Percentiles rank a stretch among this genome's conserved stretches.
Conservation (phyloP, 495 filamentous ascomycete species). For the Hypoxylon crocopeplum region DNA sequence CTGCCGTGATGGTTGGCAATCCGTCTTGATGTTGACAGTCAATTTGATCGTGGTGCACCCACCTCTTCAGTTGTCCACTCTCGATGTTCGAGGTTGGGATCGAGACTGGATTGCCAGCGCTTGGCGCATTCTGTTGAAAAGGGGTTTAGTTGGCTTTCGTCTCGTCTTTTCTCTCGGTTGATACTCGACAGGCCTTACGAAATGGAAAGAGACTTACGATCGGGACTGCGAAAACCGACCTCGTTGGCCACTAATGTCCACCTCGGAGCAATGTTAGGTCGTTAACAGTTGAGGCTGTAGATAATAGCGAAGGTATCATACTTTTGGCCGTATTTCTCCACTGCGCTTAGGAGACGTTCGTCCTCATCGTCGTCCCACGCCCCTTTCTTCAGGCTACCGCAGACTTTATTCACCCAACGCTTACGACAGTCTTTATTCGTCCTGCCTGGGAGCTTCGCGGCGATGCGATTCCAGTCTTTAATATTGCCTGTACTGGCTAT, state of each 20-base stretch:
- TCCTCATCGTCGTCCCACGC: constrained; percentile 51
- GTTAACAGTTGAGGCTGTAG: neutral
- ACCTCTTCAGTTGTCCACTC: constrained; percentile 48
- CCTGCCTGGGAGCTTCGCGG: constrained; percentile 45
- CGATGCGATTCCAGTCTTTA: constrained; percentile 46
- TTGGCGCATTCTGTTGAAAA: constrained; percentile 51
- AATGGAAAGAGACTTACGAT: too few species aligned
- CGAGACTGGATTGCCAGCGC: constrained; percentile 49
- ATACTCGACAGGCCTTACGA: neutral
- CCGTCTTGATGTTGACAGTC: neutral
- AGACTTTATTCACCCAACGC: constrained; percentile 50
- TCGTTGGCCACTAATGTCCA: constrained; percentile 5
- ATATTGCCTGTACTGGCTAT: constrained; percentile 3
- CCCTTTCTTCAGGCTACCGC: constrained; percentile 50
- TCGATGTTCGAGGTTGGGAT: constrained; percentile 50
- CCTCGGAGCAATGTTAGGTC: neutral
- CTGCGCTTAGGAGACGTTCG: constrained; percentile 40
- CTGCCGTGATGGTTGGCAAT: constrained; percentile 18
- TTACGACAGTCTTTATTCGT: constrained; percentile 55
- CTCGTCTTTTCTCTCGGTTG: neutral
- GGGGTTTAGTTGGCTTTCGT: neutral
- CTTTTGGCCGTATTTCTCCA: constrained; percentile 46
- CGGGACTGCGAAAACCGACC: constrained; percentile 15
- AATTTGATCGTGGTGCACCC: constrained; percentile 13
- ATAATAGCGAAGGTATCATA: constrained; percentile 34